phyloP scores from a whole-genome alignment of 1,139 yeast genomes.

The Kodamaea ohmeri region DNA sequence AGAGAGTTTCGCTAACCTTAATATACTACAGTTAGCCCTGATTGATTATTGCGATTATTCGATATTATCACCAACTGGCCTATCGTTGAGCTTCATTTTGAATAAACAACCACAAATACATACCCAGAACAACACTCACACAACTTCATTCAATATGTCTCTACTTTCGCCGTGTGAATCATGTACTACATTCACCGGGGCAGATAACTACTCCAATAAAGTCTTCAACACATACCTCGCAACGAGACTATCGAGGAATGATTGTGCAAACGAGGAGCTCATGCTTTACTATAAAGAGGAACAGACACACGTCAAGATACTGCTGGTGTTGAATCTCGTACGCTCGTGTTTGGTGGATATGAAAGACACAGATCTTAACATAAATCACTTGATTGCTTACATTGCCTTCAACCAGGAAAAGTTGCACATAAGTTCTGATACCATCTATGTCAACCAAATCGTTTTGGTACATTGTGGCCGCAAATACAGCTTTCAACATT shows the following conservation, averaged over 20 bases:
- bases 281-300: slow-evolving; percentile 13
- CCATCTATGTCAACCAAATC: slow-evolving; percentile 16
- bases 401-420: slow-evolving; percentile 15
- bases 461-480: slow-evolving; percentile 16
- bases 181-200: slow-evolving; percentile 12
- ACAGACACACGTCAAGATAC: slow-evolving; percentile 13
- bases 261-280: slow-evolving; percentile 12
- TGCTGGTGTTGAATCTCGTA: slow-evolving; percentile 16
- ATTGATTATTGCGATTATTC: too few species aligned
- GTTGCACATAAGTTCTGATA: slow-evolving; percentile 7
- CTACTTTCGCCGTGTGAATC: slow-evolving; percentile 16
- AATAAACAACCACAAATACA: too few species aligned
- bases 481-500: slow-evolving; percentile 11
- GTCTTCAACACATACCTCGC: slow-evolving; percentile 15
- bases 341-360: slow-evolving; percentile 12
- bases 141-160: slow-evolving; percentile 3
- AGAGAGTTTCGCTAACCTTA: too few species aligned
- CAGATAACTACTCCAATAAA: slow-evolving; percentile 12
- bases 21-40: too few species aligned
- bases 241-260: slow-evolving; percentile 9
- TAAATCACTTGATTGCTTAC: slow-evolving; percentile 17
- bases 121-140: too few species aligned
- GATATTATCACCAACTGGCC: too few species aligned
- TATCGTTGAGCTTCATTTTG: too few species aligned
- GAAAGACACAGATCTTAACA: slow-evolving; percentile 12